Percentiles rank a stretch among this genome's conserved stretches.
These are phyloP conservation scores for Astragalus glycyphyllos DNA, from an alignment of 306 rosid species.

Conservation along the genomic window DNA sequence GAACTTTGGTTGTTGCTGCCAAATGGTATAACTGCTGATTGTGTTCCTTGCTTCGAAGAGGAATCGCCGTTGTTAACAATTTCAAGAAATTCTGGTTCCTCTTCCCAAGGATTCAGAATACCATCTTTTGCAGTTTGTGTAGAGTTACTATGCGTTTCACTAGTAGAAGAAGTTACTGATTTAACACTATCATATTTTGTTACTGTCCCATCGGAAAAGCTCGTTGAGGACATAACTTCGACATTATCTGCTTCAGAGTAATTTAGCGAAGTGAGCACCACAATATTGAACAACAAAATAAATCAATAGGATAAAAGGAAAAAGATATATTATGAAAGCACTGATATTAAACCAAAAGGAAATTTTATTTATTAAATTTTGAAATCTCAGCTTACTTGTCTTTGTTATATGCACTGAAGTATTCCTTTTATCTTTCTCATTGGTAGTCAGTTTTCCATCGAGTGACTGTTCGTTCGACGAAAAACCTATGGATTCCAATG, in stretches of 20 bases:
- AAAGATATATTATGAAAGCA: constrained; percentile 22
- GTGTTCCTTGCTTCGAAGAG: constrained; percentile 34
- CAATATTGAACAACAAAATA: constrained; percentile 31
- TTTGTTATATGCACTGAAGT: constrained; percentile 32
- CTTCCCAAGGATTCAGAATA: constrained; percentile 19
- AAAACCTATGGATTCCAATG: constrained; percentile 6
- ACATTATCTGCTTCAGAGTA: constrained; percentile 37
- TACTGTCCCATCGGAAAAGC: constrained; percentile 34
- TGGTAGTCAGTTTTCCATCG: not conserved
- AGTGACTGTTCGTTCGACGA: constrained; percentile 6
- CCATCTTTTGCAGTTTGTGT: constrained; percentile 35
- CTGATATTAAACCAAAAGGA: constrained; percentile 6
- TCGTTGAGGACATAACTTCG: constrained; percentile 22
- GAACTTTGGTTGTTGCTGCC: constrained; percentile 8
- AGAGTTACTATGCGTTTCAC: constrained; percentile 19
- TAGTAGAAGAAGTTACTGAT: constrained; percentile 33
- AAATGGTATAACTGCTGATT: constrained; percentile 31
- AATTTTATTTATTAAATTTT: not conserved
- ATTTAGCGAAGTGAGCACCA: constrained; percentile 23
- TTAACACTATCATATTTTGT: constrained; percentile 14
- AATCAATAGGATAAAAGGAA: constrained; percentile 3
- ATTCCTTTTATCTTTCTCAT: constrained; percentile 27
- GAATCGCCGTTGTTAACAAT: constrained; percentile 23
- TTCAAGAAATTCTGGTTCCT: constrained; percentile 31
- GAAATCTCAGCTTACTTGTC: constrained; percentile 38